A percentile compares a stretch with the other conserved stretches of the same genome.
phyloP scores from a whole-genome alignment of 2,329 filamentous ascomycete species.

The Pseudocercospora cruenta region DNA sequence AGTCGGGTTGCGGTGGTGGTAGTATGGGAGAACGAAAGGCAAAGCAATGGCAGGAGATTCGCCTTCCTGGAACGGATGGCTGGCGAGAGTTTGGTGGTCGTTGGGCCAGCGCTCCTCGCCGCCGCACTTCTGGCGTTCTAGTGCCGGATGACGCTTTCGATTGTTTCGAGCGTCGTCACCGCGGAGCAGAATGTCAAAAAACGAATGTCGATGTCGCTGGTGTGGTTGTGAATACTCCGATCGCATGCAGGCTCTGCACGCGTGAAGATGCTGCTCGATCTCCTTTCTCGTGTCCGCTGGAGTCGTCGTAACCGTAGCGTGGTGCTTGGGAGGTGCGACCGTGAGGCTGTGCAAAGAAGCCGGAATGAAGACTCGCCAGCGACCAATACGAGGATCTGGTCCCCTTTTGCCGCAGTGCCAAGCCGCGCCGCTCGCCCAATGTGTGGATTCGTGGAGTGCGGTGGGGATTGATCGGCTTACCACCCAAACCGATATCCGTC shows the following conservation, averaged over 20 bases:
- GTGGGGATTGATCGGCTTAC: slow-evolving; percentile 2
- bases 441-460: slow-evolving; percentile 2
- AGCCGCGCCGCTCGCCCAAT: not conserved
- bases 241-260: slow-evolving; percentile 1
- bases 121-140: slow-evolving; percentile 6
- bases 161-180: not conserved
- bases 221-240: not conserved
- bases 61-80: not conserved
- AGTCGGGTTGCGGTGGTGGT: not conserved
- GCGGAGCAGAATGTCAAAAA: not conserved
- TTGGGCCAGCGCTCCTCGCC: slow-evolving; percentile 9
- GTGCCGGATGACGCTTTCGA: slow-evolving; percentile 13
- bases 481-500: not conserved
- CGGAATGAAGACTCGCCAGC: not conserved
- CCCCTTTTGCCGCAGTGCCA: slow-evolving; percentile 1
- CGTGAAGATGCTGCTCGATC: not conserved
- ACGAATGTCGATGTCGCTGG: not conserved
- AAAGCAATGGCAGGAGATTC: slow-evolving; percentile 6
- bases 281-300: not conserved
- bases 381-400: not conserved
- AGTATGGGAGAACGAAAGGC: not conserved
- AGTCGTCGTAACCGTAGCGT: not conserved
- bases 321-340: not conserved
- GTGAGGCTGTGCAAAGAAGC: slow-evolving; percentile 2
- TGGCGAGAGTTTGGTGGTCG: slow-evolving; percentile 4